These are phyloP conservation scores for Talaromyces sp. DNA, from an alignment of 2,329 filamentous ascomycete genomes.

Conservation along the genomic window DNA sequence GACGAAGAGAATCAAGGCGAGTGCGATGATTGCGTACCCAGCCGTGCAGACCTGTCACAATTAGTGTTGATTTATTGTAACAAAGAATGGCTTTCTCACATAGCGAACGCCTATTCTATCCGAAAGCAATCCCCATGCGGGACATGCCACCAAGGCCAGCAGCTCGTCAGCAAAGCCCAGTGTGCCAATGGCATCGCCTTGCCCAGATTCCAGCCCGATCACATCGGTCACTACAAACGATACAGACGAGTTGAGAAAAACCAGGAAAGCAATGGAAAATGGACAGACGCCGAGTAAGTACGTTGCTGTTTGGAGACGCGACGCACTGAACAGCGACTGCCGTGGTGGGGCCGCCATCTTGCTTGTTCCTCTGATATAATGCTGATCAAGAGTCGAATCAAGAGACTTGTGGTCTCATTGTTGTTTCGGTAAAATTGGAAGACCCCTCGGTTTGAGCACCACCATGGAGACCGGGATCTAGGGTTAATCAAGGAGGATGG, in stretches of 20 bases:
- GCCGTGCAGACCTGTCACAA: slow-evolving; percentile 49
- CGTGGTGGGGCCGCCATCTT: slow-evolving; percentile 22
- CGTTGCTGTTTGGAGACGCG: slow-evolving; percentile 50
- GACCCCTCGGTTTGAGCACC: not conserved
- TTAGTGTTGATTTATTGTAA: not conserved
- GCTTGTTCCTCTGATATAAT: not conserved
- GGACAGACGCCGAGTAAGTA: slow-evolving; percentile 59
- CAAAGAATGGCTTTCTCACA: slow-evolving; percentile 24
- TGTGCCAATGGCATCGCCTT: slow-evolving; percentile 56
- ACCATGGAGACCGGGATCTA: not conserved
- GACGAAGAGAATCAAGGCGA: slow-evolving; percentile 73
- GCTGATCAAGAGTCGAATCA: not conserved
- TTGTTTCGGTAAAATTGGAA: not conserved
- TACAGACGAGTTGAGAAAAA: slow-evolving; percentile 59
- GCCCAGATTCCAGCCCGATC: slow-evolving; percentile 49
- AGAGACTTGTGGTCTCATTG: not conserved
- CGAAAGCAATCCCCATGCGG: slow-evolving; percentile 45
- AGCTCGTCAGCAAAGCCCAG: slow-evolving; percentile 47
- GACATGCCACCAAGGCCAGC: slow-evolving; percentile 43
- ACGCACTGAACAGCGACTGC: slow-evolving; percentile 49
- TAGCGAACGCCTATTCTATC: slow-evolving; percentile 44
- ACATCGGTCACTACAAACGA: slow-evolving; percentile 61
- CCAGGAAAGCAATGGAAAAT: slow-evolving; percentile 60
- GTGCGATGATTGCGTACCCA: slow-evolving; percentile 75
- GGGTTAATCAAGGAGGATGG: not conserved